A percentile compares a stretch with the other conserved stretches of the same genome.
phyloP scores from a whole-genome alignment of 139 green algal species.

The Marvania coccoides region DNA sequence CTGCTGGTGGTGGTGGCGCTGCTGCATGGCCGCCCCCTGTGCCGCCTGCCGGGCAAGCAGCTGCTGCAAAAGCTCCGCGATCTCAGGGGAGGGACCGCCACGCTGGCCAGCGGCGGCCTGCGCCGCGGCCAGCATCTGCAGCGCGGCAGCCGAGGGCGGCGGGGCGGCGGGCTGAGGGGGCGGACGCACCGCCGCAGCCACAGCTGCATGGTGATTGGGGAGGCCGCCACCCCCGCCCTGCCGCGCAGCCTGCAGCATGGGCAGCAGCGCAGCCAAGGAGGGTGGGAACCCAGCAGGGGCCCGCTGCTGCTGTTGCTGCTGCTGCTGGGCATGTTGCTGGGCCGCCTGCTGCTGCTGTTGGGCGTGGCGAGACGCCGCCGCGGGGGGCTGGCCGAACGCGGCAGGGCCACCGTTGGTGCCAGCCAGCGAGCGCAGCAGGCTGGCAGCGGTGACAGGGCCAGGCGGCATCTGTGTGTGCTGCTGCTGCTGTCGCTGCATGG shows the following conservation, averaged over 20 bases:
- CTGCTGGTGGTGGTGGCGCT: neutral
- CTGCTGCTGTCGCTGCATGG: neutral
- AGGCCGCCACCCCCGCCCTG: neutral
- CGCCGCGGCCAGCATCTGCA: neutral
- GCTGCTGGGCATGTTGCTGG: too few species aligned
- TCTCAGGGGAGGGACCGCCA: neutral
- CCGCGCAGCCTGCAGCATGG: neutral
- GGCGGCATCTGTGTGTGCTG: neutral
- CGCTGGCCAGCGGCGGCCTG: too few species aligned
- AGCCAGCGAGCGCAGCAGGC: neutral
- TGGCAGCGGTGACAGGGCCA: too few species aligned
- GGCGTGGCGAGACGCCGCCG: too few species aligned
- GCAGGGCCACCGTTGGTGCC: too few species aligned
- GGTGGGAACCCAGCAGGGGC: too few species aligned
- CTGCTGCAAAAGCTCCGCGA: neutral
- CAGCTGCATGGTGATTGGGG: too few species aligned
- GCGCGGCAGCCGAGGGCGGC: neutral
- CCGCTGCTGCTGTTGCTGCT: too few species aligned
- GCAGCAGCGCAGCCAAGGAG: neutral
- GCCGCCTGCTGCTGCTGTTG: too few species aligned
- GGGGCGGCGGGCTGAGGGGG: too few species aligned
- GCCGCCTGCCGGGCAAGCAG: neutral
- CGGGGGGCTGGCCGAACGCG: too few species aligned
- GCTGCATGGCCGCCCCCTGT: neutral
- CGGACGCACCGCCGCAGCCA: too few species aligned